Evolutionary conservation across 2,329 filamentous ascomycete genomes (phyloP).

Genomic region (Dactylonectria macrodidyma): DNA sequence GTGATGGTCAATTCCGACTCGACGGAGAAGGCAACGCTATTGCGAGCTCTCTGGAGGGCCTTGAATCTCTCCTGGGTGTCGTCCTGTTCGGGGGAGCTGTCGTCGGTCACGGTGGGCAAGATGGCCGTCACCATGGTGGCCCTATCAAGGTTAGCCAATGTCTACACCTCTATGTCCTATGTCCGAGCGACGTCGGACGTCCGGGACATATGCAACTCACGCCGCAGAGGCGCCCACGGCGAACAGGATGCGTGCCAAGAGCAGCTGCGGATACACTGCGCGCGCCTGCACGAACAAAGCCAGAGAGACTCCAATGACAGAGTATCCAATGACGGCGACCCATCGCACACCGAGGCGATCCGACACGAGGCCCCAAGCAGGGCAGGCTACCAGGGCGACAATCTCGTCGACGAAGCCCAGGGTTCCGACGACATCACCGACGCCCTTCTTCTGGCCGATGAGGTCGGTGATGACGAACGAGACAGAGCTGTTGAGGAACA

Average conservation of each 20-base stretch:
- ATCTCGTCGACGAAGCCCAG: slow-evolving; percentile 89
- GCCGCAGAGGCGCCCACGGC: slow-evolving; percentile 92
- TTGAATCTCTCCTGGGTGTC: slow-evolving; percentile 50
- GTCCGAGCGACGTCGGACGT: slow-evolving; percentile 5
- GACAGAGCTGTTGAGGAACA: slow-evolving; percentile 88
- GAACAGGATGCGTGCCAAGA: slow-evolving; percentile 89
- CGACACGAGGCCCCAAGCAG: slow-evolving; percentile 83
- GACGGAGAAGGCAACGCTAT: slow-evolving; percentile 76
- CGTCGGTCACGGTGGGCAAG: slow-evolving; percentile 79
- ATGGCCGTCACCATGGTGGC: slow-evolving; percentile 98
- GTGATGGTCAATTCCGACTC: slow-evolving; percentile 84
- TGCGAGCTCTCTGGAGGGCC: slow-evolving; percentile 60
- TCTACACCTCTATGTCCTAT: neutral
- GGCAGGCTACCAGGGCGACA: slow-evolving; percentile 85
- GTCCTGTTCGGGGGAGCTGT: slow-evolving; percentile 53
- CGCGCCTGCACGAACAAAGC: slow-evolving; percentile 86
- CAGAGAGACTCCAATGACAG: slow-evolving; percentile 83
- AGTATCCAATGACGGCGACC: slow-evolving; percentile 84
- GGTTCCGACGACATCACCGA: slow-evolving; percentile 87
- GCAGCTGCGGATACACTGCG: slow-evolving; percentile 90
- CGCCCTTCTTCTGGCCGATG: slow-evolving; percentile 79
- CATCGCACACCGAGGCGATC: slow-evolving; percentile 83
- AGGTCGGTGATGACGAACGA: slow-evolving; percentile 90
- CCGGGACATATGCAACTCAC: slow-evolving; percentile 60
- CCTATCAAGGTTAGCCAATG: slow-evolving; percentile 52